Percentiles rank a stretch among this genome's conserved stretches.
Conservation (phyloP, 495 filamentous ascomycete genomes). For the Trichodelitschia bisporula region DNA sequence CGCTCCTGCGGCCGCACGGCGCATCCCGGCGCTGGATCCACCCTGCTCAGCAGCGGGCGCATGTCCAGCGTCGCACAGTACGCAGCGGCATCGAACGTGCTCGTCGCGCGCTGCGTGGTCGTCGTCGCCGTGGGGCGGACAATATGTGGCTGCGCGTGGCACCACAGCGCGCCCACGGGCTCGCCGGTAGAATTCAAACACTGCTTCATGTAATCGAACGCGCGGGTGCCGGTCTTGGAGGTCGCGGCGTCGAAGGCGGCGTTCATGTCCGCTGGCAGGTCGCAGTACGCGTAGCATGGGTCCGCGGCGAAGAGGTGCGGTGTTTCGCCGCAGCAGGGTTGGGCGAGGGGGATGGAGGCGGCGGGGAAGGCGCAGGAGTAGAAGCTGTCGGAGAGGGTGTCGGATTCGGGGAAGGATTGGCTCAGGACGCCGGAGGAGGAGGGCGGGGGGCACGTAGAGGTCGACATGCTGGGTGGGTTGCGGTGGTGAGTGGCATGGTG, state of each 20-base stretch:
- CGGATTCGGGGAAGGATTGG: no score
- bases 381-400: no score
- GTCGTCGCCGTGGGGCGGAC: not conserved
- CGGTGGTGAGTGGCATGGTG: no score
- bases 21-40: not conserved
- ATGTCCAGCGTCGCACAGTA: not conserved
- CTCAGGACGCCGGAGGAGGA: no score
- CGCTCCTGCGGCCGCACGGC: not conserved
- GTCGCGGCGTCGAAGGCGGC: not conserved
- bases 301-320: not conserved
- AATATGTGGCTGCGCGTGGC: not conserved
- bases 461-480: no score
- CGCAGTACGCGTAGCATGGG: not conserved
- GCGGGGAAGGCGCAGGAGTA: slow-evolving; percentile 15
- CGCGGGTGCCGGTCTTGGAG: not conserved
- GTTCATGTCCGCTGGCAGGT: not conserved
- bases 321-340: no score
- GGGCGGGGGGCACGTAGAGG: no score
- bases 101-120: not conserved
- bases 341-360: no score
- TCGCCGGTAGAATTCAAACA: not conserved
- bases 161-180: not conserved
- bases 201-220: not conserved
- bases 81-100: not conserved
- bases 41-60: not conserved